Evolutionary conservation across 2,329 filamentous ascomycete species (phyloP), one percentile per base, ranked within the genome.

Genomic region (Periconia sp.): DNA sequence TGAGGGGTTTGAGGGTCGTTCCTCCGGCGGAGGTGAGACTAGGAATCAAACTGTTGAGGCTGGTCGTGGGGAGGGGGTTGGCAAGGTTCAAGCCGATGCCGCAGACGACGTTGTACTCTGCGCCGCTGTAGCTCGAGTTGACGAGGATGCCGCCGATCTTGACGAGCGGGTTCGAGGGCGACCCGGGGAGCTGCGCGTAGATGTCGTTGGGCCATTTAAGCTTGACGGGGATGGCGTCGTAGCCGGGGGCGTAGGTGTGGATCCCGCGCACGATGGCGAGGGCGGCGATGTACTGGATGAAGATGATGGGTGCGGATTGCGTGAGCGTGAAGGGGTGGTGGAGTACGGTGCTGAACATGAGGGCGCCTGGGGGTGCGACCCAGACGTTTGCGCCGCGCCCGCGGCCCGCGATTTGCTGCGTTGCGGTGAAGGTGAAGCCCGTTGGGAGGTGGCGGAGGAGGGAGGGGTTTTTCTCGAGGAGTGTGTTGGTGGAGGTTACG

Each of bases 181-280:
- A 49, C 74, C 77, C 6, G 83, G 89, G 68, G 0, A 70, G 56
- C 17, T 65, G 65, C 0, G 74, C 75, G 63, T 79, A 78, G 50
- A 99, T 90, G 69, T 99, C 94, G 66, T 99, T 99, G 11, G 94
- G 94, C 94, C 94, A 99, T 74, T 99, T 99, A 31, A 99, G 77
- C 70, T 90, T 92, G 41, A 99, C 82, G 0, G 90, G 90, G 5
- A 97, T 73, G 0, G 85, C 79, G 6, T 84, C 80, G 72, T 95
- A 97, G 8, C 87, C 90, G 2, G 75, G 74, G 46, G 88, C 91
- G 68, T 97, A 97, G 23, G 81, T 82, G 58, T 90, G 87, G 57
- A 97, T 87, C 0, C 91, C 93, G 57, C 90, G 84, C 2, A 95
- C 88, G 41, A 93, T 89, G 41, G 94, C 92, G 44, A 99, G 84